Conservation (phyloP, 2,329 filamentous ascomycete genomes). For the Nemania sp. region DNA sequence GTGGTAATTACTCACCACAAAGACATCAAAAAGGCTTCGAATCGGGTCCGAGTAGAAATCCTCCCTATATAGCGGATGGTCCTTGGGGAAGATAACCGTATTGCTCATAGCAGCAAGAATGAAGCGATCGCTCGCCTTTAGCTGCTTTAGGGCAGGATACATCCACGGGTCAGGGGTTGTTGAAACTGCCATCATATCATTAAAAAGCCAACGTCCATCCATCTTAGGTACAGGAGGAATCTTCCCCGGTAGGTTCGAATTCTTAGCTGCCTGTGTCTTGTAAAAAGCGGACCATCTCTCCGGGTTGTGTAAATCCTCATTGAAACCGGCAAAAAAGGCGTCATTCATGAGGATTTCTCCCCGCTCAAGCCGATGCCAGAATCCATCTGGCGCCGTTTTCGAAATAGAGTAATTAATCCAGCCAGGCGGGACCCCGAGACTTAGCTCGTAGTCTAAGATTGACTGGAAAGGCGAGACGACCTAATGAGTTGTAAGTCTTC, state of each 20-base stretch:
- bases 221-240: slow-evolving; percentile 76
- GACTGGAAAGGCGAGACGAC: slow-evolving; percentile 92
- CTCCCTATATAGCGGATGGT: slow-evolving; percentile 73
- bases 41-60: slow-evolving; percentile 68
- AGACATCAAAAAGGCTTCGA: slow-evolving; percentile 81
- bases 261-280: slow-evolving; percentile 56
- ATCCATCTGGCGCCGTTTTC: slow-evolving; percentile 78
- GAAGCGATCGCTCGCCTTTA: slow-evolving; percentile 73
- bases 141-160: slow-evolving; percentile 80
- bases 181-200: slow-evolving; percentile 87
- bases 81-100: slow-evolving; percentile 85
- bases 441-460: slow-evolving; percentile 89
- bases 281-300: slow-evolving; percentile 77
- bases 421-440: slow-evolving; percentile 80
- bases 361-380: slow-evolving; percentile 89
- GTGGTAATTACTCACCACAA: slow-evolving; percentile 61
- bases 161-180: slow-evolving; percentile 84
- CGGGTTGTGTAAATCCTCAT: slow-evolving; percentile 75
- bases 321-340: slow-evolving; percentile 81
- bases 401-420: slow-evolving; percentile 95
- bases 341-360: slow-evolving; percentile 82
- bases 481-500: slow-evolving; percentile 57
- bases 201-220: slow-evolving; percentile 84
- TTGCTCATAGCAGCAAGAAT: slow-evolving; percentile 89
- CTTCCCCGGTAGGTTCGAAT: slow-evolving; percentile 54